Evolutionary conservation across 805 yeast species (phyloP), one percentile per base, ranked within the genome.

Genomic region (Lipomyces sp.): DNA sequence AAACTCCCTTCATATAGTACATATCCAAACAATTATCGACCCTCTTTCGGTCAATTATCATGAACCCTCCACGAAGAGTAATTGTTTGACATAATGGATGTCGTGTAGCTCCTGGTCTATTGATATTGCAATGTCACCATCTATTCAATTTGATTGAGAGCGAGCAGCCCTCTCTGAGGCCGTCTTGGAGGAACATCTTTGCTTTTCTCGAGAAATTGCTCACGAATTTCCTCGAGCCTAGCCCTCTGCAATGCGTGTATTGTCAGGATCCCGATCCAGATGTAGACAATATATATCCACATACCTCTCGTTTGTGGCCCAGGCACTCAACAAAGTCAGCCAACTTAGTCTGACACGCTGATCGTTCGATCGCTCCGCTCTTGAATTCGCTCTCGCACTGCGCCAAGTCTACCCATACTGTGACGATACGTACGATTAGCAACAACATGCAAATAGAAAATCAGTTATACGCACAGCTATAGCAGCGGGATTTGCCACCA

Each of bases 311-410:
- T 18, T 73, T 75, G 74, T 83, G 85, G 73, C 80, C 84, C 57
- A 83, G 77, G 71, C 86, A 83, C 75, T 83, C 86, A 59, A 76
- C 74, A 76, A 83, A 83, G 72, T 83, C 86, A 62, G 80, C 84
- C 24, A 81, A 79, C 58, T 75, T 72, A n/a, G 79, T 79, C 45
- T 74, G 73, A 75, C 86, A 83, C 65, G 79, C 63, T n/a, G 58
- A 48, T 35, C 24, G 29, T 30, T 57, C 56, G 15, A 42, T 42
- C 1, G 50, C 13, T 29, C 69, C 69, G n/a, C 50, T 55, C 30
- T 50, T 33, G 34, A 34, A 34, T 11, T 54, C 66, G 53, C 62
- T 67, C 32, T 39, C 37, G 59, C 70, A 67, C 42, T 64, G 51
- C 4, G 51, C 57, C 48, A 67, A 39, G 42, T 67, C 69, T 13